Evolutionary conservation across 139 green algal species (phyloP), one percentile per base, ranked within the genome.

Genomic region (Chlorella vulgaris): DNA sequence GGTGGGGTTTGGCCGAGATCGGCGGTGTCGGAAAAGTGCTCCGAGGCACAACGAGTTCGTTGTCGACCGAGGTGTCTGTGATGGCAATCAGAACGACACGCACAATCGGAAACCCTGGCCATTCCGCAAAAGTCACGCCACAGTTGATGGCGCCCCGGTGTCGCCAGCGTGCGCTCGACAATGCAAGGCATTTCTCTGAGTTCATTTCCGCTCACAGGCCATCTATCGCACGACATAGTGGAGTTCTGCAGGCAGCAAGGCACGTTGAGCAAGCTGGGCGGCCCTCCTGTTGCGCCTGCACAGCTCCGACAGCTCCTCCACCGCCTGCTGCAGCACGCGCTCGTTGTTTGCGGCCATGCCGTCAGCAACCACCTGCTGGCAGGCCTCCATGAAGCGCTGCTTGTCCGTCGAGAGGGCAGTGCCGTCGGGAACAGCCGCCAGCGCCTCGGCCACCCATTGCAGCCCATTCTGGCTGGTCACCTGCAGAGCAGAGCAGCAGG

Each of bases 271-370:
- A 31, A 87, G 82, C 55, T 84, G 68, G 39, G 70, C 73, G 22
- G 83, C 74, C 6, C 88, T 83, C 36, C 77, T 79, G 77, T 93
- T 92, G 36, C 92, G 87, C 51, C 92, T 73, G 58, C 88, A 92
- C 73, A 93, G 69, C 39, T 96, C 92, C 7, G 85, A 88, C 38
- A 95, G 74, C n/a, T 92, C 90, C 36, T 90, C 84, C 33, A 92
- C 31, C 1, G 90, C 91, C 22, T 75, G 86, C 60, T 91, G 85
- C 39, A 93, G 26, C 47, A 47, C 63, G 28, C 79, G 31, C 42
- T 81, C 65, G 55, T 70, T 84, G 13, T 81, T 76, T 26, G 78
- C 67, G 13, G 38, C 73, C 51, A 80, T 61, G 31, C 73, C 63
- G 19, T 80, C 80, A 13, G 68, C 50, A 33, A 83, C 80, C n/a